Conservation (phyloP, 768 basidiomycete species). For the Pholiota conissans region DNA sequence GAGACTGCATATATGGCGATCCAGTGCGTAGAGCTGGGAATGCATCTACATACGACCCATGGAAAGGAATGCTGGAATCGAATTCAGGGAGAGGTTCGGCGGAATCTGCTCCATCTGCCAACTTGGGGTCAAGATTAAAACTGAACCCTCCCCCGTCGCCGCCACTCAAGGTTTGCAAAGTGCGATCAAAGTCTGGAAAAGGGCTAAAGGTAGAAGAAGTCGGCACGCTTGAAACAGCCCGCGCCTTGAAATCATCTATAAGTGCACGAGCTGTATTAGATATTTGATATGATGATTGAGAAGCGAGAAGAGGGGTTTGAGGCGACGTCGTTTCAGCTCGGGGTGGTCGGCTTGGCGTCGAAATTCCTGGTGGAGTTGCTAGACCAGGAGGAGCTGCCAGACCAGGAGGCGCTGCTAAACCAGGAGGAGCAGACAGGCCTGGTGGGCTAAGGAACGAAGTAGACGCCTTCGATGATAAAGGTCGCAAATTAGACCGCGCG, state of each 20-base stretch:
- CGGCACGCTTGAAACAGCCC: slow-evolving; percentile 59
- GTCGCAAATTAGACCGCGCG: slow-evolving; percentile 32
- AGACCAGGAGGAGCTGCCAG: slow-evolving; percentile 57
- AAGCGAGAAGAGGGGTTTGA: slow-evolving; percentile 51
- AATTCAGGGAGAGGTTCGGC: slow-evolving; percentile 47
- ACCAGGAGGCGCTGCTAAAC: slow-evolving; percentile 57
- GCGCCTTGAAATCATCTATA: slow-evolving; percentile 78
- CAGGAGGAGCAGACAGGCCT: too few relatives aligned
- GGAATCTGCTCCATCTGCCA: slow-evolving; percentile 51
- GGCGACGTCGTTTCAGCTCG: slow-evolving; percentile 51
- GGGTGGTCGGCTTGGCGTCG: slow-evolving; percentile 51
- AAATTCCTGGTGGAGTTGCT: slow-evolving; percentile 62
- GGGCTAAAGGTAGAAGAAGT: slow-evolving; percentile 49
- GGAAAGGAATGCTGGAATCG: slow-evolving; percentile 59
- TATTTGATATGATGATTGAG: slow-evolving; percentile 77
- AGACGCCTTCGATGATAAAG: slow-evolving; percentile 38
- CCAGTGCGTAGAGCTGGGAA: slow-evolving; percentile 61
- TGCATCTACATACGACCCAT: slow-evolving; percentile 65
- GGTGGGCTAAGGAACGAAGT: slow-evolving; percentile 29
- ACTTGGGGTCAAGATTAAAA: slow-evolving; percentile 82
- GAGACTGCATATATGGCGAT: slow-evolving; percentile 38
- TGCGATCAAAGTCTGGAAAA: slow-evolving; percentile 90
- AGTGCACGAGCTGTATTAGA: slow-evolving; percentile 83
- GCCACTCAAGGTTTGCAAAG: slow-evolving; percentile 68
- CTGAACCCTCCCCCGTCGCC: slow-evolving; percentile 75